Base-by-base conservation (phyloP, 2,329 filamentous ascomycete genomes). In the Ploettnerulaceae sp. region DNA sequence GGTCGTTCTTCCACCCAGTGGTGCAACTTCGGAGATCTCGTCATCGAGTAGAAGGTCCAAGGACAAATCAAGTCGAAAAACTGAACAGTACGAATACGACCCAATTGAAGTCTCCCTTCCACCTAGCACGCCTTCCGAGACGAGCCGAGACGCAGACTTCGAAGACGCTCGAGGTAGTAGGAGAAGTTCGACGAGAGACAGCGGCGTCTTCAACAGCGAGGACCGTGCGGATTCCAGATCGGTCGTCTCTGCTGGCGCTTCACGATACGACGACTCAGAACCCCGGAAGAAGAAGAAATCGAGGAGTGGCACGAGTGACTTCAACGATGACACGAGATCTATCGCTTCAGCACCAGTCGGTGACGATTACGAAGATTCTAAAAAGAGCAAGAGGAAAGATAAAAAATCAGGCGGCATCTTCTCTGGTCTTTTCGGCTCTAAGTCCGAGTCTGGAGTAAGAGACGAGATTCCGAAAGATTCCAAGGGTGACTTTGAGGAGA, bases 251-350 rank as follows among this genome's bases (percentile, higher is more conserved):
- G 49, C 41, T 26, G 72, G 71, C 40, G 65, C 67, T 29, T 60
- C 60, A 36, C 60, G 62, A 43, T 59, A 64, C 45, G 61, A 64
- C 18, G 61, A 66, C 20, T 49, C 58, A 31, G 58, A 59, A 14
- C 49, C 46, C 37, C 54, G 54, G 18, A 60, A 57, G 7, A 61
- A 61, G 48, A 61, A 63, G 29, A 69, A 70, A 38, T 64, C 63
- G 49, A 65, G 66, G 45, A 66, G 61, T 32, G 65, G 64, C 36
- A 69, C 66, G 31, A 62, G 60, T 20, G 72, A 75, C 15, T 66
- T 67, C 29, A 71, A 76, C 26, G 73, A 75, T 50, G 57, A n/a
- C n/a, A n/a, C 66, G 17, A 72, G 69, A 56, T 75, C 71, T 12
- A 60, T 66, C n/a, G 59, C 63, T 17, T 73, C 75, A 24, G 66